Evolutionary conservation across 2,329 filamentous ascomycete species (phyloP).

Genomic region (Sclerotinia minor): DNA sequence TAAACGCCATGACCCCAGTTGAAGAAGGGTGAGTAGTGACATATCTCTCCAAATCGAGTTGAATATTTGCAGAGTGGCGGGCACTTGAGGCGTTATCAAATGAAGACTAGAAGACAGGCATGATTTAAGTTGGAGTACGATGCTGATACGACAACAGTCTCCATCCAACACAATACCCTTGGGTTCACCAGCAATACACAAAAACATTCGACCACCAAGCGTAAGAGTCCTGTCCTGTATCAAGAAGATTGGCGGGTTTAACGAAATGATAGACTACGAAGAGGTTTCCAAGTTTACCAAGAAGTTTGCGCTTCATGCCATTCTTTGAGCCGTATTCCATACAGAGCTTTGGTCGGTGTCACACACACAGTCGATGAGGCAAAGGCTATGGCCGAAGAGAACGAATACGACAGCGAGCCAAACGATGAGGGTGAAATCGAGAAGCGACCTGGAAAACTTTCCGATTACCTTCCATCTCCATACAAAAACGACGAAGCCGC

Average conservation of each 20-base stretch:
- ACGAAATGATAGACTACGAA: constrained; percentile 71
- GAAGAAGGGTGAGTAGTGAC: constrained; percentile 85
- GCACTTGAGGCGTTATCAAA: constrained; percentile 3
- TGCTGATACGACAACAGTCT: constrained; percentile 58
- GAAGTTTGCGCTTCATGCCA: constrained; percentile 98
- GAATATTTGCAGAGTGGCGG: constrained; percentile 5
- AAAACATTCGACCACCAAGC: constrained; percentile 97
- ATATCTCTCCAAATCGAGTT: background rate
- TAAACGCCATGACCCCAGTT: constrained; percentile 84
- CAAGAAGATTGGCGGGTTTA: constrained; percentile 10
- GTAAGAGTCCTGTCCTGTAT: constrained; percentile 59
- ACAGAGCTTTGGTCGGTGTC: constrained; percentile 85
- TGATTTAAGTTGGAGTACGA: constrained; percentile 19
- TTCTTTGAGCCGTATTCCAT: constrained; percentile 91
- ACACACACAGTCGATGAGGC: constrained; percentile 97
- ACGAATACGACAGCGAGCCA: constrained; percentile 97
- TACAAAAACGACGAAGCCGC: constrained; percentile 99
- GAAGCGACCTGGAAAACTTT: constrained; percentile 97
- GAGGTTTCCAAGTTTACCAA: constrained; percentile 98
- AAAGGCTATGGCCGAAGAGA: constrained; percentile 95
- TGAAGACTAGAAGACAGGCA: constrained; percentile 22
- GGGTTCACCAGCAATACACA: constrained; percentile 87
- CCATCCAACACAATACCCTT: constrained; percentile 88
- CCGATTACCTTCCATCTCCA: constrained; percentile 89
- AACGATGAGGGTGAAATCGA: constrained; percentile 98